These are phyloP conservation scores for Rhododendron ferrugineum DNA, from an alignment of 148 eudicot genomes.

Conservation along the genomic window DNA sequence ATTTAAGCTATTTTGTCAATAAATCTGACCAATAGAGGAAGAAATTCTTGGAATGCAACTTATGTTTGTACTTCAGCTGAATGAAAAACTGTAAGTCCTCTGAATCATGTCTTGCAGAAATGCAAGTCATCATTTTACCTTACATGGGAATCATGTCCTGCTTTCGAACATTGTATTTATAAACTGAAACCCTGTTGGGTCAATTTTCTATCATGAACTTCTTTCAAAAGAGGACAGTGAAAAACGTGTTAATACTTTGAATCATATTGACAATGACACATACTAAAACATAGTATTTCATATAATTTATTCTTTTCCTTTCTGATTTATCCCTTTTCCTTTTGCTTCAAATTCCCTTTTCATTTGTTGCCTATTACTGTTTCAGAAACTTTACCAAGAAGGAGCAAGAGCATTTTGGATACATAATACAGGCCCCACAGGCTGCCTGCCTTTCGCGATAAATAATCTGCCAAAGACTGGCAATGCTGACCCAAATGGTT, in stretches of 20 bases:
- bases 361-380: neutral
- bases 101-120: neutral
- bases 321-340: neutral
- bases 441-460: slow-evolving; percentile 31
- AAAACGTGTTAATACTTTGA: neutral
- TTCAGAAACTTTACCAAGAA: slow-evolving; percentile 26
- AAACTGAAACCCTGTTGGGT: neutral
- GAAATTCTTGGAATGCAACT: neutral
- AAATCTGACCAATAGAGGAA: neutral
- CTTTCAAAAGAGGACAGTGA: neutral
- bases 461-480: slow-evolving; percentile 18
- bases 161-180: neutral
- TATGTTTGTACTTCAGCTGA: neutral
- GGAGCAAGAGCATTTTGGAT: slow-evolving; percentile 38
- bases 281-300: neutral
- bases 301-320: neutral
- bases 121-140: neutral
- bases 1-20: neutral
- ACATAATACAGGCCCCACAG: slow-evolving; percentile 38
- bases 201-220: too few relatives aligned
- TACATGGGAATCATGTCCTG: neutral
- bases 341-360: neutral
- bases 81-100: neutral
- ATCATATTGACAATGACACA: neutral
- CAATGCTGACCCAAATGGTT: slow-evolving; percentile 11